Conservation (phyloP, 2,329 filamentous ascomycete genomes). For the Talaromyces piceae region DNA sequence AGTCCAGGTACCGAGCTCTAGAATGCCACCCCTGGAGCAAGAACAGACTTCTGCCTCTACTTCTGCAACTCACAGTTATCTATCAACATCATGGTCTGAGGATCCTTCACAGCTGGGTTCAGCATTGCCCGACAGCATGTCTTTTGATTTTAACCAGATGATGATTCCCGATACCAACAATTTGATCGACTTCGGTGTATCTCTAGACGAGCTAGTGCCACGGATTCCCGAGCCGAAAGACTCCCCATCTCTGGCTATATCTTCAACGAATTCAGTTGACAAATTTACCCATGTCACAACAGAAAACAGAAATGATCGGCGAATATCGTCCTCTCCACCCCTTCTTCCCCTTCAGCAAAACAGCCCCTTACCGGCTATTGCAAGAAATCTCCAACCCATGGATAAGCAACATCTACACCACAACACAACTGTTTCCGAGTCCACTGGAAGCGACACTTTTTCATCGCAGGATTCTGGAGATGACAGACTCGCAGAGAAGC, state of each 20-base stretch:
- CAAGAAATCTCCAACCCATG: neutral
- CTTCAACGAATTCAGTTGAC: neutral
- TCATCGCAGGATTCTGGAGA: conserved; percentile 4
- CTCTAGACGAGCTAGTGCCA: neutral
- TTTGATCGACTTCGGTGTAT: neutral
- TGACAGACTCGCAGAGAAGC: conserved; percentile 19
- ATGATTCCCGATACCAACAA: neutral
- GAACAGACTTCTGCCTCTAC: neutral
- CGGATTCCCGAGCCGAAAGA: neutral
- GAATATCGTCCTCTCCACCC: neutral
- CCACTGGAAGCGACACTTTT: neutral
- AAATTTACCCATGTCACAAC: neutral
- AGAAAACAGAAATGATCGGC: neutral
- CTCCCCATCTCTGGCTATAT: neutral
- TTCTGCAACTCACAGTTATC: neutral
- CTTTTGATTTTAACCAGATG: neutral
- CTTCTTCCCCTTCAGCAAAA: neutral
- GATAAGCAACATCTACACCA: neutral
- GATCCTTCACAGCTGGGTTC: neutral
- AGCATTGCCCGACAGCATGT: neutral
- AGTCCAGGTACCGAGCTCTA: neutral
- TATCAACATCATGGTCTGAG: neutral
- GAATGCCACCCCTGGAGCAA: no score
- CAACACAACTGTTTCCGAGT: neutral
- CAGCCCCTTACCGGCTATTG: neutral